These are phyloP conservation scores for Floccularia luteovirens DNA, from an alignment of 768 basidiomycete genomes.

Conservation along the genomic window DNA sequence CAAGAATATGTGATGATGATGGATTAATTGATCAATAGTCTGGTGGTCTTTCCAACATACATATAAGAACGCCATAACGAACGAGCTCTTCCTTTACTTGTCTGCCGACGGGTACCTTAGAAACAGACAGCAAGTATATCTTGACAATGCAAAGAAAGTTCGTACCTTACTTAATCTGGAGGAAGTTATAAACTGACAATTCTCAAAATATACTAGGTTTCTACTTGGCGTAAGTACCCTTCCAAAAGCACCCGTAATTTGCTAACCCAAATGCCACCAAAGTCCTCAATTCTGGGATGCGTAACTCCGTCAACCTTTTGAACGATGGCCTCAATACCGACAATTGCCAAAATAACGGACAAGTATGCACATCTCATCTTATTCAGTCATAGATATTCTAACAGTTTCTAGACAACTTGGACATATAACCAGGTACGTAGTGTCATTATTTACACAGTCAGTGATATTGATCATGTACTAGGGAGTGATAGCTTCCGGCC, in stretches of 20 bases:
- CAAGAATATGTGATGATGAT: not conserved
- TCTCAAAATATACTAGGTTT: conserved; percentile 14
- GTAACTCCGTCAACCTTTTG: conserved; percentile 34
- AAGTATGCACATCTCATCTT: conserved; percentile 15
- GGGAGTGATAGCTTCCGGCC: conserved; percentile 49
- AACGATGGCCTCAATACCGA: conserved; percentile 33
- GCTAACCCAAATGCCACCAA: conserved; percentile 2
- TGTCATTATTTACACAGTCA: not conserved
- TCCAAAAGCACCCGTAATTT: no score
- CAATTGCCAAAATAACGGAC: conserved; percentile 35
- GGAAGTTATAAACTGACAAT: not conserved
- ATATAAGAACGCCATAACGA: conserved; percentile 59
- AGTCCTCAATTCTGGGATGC: conserved; percentile 38
- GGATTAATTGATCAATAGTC: conserved; percentile 20
- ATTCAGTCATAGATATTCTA: not conserved
- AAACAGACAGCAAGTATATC: conserved; percentile 27
- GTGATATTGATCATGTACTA: conserved; percentile 10
- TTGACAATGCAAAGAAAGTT: conserved; percentile 42
- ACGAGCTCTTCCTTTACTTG: conserved; percentile 43
- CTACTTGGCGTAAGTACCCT: conserved; percentile 26
- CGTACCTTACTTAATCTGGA: no score
- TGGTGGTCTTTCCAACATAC: conserved; percentile 51
- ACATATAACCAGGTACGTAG: conserved; percentile 45
- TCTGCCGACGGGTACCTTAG: conserved; percentile 41
- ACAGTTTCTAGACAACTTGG: conserved; percentile 38